A percentile compares a stretch with the other conserved stretches of the same genome.
These are phyloP conservation scores for Crithidia acanthocephali DNA, from an alignment of 208 protist genomes.

Conservation along the genomic window DNA sequence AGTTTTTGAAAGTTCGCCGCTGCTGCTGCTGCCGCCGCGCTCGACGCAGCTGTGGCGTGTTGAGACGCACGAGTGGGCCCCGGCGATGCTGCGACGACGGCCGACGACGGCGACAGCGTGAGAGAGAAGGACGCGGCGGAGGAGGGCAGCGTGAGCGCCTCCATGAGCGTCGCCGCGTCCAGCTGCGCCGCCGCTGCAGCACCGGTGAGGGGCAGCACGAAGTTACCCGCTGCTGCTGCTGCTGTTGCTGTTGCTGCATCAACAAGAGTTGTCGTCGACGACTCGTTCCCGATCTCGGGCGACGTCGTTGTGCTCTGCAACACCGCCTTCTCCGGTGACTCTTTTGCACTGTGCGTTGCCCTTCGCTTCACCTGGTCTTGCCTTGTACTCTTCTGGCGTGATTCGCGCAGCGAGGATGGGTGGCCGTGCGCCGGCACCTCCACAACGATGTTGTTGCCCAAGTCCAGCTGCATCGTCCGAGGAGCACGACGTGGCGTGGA, in stretches of 20 bases:
- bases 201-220: conserved; percentile 8
- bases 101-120: not conserved
- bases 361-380: too few relatives aligned
- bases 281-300: too few relatives aligned
- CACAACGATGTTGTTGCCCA: conserved; percentile 26
- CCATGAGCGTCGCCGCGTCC: conserved; percentile 12
- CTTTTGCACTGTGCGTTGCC: too few relatives aligned
- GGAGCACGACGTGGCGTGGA: not conserved
- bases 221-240: not conserved
- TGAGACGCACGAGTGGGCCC: not conserved
- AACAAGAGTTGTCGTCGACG: not conserved
- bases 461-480: conserved; percentile 1
- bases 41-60: not conserved
- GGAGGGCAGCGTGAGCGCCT: conserved; percentile 10
- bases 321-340: too few relatives aligned
- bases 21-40: not conserved
- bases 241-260: not conserved
- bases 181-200: conserved; percentile 16
- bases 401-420: not conserved
- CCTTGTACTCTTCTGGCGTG: not conserved
- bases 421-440: not conserved
- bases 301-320: too few relatives aligned
- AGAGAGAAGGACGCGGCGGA: conserved; percentile 7
- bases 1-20: conserved; percentile 14
- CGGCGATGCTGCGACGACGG: too few relatives aligned